Percentiles rank a stretch among this genome's conserved stretches.
Conservation (phyloP, 495 filamentous ascomycete species). For the Penicillium desertorum region DNA sequence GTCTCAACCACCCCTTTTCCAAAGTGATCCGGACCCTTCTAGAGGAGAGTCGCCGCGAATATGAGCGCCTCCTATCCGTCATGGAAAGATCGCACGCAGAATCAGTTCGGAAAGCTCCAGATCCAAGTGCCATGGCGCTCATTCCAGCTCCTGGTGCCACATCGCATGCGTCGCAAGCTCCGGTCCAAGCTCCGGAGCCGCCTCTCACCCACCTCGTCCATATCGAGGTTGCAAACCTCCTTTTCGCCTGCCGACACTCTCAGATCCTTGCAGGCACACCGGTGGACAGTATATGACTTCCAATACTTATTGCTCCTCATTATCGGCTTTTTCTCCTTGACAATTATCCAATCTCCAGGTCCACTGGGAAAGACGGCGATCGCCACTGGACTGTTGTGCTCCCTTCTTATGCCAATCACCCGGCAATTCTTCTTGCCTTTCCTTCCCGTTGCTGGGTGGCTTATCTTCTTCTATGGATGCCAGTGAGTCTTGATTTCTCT, state of each 20-base stretch:
- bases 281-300: slow-evolving; percentile 82
- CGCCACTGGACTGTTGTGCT: slow-evolving; percentile 61
- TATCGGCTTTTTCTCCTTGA: slow-evolving; percentile 76
- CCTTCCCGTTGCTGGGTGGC: slow-evolving; percentile 77
- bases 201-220: slow-evolving; percentile 66
- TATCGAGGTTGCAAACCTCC: slow-evolving; percentile 78
- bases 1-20: slow-evolving; percentile 18
- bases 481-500: slow-evolving; percentile 59
- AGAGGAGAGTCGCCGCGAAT: slow-evolving; percentile 30
- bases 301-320: slow-evolving; percentile 77
- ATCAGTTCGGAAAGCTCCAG: slow-evolving; percentile 50
- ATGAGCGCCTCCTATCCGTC: slow-evolving; percentile 46
- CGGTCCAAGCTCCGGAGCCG: slow-evolving; percentile 71
- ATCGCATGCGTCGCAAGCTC: slow-evolving; percentile 69
- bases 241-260: slow-evolving; percentile 74
- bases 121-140: slow-evolving; percentile 53
- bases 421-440: slow-evolving; percentile 90
- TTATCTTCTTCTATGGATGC: slow-evolving; percentile 86
- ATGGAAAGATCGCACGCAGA: slow-evolving; percentile 53
- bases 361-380: slow-evolving; percentile 68
- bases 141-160: slow-evolving; percentile 57
- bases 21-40: slow-evolving; percentile 30
- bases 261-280: slow-evolving; percentile 66
- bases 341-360: slow-evolving; percentile 71
- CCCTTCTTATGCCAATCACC: slow-evolving; percentile 82